These are phyloP conservation scores for Carpinus viminea DNA, from an alignment of 306 rosid species.

Conservation along the genomic window DNA sequence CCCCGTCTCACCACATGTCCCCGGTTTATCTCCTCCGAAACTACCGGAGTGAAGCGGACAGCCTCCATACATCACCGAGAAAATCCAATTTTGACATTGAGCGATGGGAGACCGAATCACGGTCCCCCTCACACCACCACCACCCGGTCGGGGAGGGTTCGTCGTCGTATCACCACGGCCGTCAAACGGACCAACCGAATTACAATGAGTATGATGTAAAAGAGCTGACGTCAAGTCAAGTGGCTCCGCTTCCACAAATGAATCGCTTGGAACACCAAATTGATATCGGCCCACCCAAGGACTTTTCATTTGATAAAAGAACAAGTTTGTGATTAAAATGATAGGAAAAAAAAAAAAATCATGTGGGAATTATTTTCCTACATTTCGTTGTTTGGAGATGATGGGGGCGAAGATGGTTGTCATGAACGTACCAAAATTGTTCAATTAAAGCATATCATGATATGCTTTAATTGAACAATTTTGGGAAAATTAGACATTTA, in stretches of 20 bases:
- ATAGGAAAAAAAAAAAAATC: not conserved
- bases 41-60: conserved; percentile 50
- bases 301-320: conserved; percentile 62
- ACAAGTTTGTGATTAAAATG: not conserved
- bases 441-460: too few species aligned
- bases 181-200: conserved; percentile 30
- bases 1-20: conserved; percentile 51
- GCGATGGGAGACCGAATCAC: conserved; percentile 41
- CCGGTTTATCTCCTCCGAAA: conserved; percentile 61
- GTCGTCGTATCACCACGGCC: conserved; percentile 20
- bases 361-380: not conserved
- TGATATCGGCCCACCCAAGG: conserved; percentile 35
- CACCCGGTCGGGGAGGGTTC: conserved; percentile 21
- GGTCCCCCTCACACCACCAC: conserved; percentile 41
- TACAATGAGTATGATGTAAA: conserved; percentile 11
- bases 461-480: too few species aligned
- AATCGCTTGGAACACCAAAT: conserved; percentile 22
- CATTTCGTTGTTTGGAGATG: not conserved
- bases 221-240: conserved; percentile 4
- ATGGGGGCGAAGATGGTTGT: not conserved
- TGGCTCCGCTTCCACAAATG: not conserved
- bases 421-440: too few species aligned
- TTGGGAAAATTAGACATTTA: not conserved
- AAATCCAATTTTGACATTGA: conserved; percentile 29
- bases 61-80: conserved; percentile 46